Percentiles rank a stretch among this genome's conserved stretches.
phyloP scores from a whole-genome alignment of 2,329 filamentous ascomycete species.

The Calonectria pauciramosa region DNA sequence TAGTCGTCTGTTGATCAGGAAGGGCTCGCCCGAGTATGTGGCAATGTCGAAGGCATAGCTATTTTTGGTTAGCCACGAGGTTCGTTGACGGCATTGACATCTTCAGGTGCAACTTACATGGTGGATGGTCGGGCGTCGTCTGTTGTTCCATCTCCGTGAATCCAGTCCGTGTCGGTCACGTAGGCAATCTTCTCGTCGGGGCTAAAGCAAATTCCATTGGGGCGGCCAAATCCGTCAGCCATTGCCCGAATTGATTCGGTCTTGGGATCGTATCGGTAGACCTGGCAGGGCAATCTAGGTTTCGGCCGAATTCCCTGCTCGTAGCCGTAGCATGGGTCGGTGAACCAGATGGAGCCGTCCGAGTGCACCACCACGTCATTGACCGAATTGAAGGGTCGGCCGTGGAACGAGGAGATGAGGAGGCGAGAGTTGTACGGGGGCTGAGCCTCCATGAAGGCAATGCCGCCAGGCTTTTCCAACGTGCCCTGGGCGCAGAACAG shows the following conservation, averaged over 20 bases:
- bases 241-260: conserved; percentile 57
- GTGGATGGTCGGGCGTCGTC: conserved; percentile 40
- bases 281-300: conserved; percentile 60
- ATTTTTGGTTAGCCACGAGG: neutral
- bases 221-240: conserved; percentile 62
- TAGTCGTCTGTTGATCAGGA: conserved; percentile 51
- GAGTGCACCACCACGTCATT: conserved; percentile 61
- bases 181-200: conserved; percentile 60
- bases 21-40: conserved; percentile 3
- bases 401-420: conserved; percentile 57
- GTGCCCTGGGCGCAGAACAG: conserved; percentile 59
- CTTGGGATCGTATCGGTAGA: conserved; percentile 61
- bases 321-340: conserved; percentile 63
- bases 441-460: conserved; percentile 50
- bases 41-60: conserved; percentile 55
- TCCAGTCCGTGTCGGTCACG: conserved; percentile 58
- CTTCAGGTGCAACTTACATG: conserved; percentile 42
- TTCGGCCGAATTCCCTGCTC: conserved; percentile 61
- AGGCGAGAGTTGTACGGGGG: conserved; percentile 46
- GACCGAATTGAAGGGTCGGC: conserved; percentile 62
- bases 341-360: conserved; percentile 64
- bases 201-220: conserved; percentile 62
- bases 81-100: too few species aligned
- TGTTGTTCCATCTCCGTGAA: conserved; percentile 51
- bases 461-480: conserved; percentile 38